These are phyloP conservation scores for Amorphotheca resinae DNA, from an alignment of 495 filamentous ascomycete genomes.

Conservation along the genomic window DNA sequence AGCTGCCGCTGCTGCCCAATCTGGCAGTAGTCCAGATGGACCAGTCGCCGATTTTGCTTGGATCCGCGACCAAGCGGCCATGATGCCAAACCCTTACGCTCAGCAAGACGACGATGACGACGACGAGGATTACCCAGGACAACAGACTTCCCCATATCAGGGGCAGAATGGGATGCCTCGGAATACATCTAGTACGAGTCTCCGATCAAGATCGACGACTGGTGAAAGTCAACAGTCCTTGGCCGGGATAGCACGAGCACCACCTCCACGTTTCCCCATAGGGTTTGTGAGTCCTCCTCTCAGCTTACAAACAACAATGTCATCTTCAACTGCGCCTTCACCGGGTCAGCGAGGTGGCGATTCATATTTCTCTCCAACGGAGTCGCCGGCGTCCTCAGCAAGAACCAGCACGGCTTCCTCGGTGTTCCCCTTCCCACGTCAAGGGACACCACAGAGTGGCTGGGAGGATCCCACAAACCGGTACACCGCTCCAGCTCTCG, in stretches of 20 bases:
- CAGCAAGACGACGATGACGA: constrained; percentile 74
- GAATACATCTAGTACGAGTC: constrained; percentile 67
- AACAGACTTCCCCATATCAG: constrained; percentile 10
- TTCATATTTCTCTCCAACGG: constrained; percentile 88
- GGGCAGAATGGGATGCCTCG: constrained; percentile 41
- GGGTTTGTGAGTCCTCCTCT: constrained; percentile 45
- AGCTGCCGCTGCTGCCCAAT: constrained; percentile 15
- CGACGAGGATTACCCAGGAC: constrained; percentile 31
- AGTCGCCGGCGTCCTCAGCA: constrained; percentile 64
- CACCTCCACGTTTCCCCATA: constrained; percentile 57
- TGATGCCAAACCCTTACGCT: constrained; percentile 65
- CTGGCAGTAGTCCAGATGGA: constrained; percentile 24
- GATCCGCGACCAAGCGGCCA: constrained; percentile 48
- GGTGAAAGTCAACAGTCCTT: constrained; percentile 49
- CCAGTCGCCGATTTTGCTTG: constrained; percentile 56
- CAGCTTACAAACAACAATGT: constrained; percentile 60
- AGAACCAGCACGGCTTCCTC: constrained; percentile 53
- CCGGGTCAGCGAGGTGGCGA: constrained; percentile 31
- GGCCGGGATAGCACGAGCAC: constrained; percentile 33
- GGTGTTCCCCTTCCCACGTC: constrained; percentile 66
- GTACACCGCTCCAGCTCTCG: constrained; percentile 78
- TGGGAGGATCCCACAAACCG: constrained; percentile 55
- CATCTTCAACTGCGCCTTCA: constrained; percentile 27
- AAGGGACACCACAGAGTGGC: constrained; percentile 48
- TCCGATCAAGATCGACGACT: constrained; percentile 70